Percentiles rank a stretch among this genome's conserved stretches.
Conservation (phyloP, 768 basidiomycete genomes). For the Trametes cubensis region DNA sequence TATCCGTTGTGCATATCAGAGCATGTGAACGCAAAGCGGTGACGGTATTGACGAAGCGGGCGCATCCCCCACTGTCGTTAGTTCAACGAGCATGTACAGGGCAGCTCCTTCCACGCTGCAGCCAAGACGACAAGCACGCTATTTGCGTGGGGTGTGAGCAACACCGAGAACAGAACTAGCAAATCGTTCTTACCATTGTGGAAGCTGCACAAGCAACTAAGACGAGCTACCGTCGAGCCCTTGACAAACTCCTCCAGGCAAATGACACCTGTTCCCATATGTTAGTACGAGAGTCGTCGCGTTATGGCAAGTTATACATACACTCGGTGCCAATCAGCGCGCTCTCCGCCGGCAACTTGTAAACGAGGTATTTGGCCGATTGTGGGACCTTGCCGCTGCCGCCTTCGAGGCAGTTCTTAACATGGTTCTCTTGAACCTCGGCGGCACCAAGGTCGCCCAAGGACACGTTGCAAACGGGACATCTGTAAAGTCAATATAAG, state of each 20-base stretch:
- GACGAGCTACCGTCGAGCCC: slow-evolving; percentile 76
- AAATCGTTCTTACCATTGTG: slow-evolving; percentile 63
- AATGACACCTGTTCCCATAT: slow-evolving; percentile 65
- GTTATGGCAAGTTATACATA: slow-evolving; percentile 39
- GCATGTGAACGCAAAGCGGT: slow-evolving; percentile 2
- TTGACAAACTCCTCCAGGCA: slow-evolving; percentile 84
- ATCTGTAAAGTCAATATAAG: slow-evolving; percentile 47
- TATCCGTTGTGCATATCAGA: slow-evolving; percentile 20
- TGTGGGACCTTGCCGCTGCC: slow-evolving; percentile 59
- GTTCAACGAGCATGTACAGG: slow-evolving; percentile 78
- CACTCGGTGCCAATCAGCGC: slow-evolving; percentile 78
- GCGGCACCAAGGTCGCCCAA: slow-evolving; percentile 67
- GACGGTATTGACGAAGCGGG: not conserved
- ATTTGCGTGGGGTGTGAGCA: slow-evolving; percentile 22
- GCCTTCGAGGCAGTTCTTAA: slow-evolving; percentile 78
- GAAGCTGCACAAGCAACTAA: slow-evolving; percentile 92
- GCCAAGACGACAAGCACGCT: slow-evolving; percentile 87
- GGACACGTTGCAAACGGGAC: slow-evolving; percentile 80
- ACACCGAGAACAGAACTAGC: slow-evolving; percentile 13
- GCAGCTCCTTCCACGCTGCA: slow-evolving; percentile 82
- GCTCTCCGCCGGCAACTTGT: slow-evolving; percentile 73
- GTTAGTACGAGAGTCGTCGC: slow-evolving; percentile 1
- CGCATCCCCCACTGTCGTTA: too few relatives aligned
- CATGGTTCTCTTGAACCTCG: slow-evolving; percentile 74
- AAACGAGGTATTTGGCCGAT: slow-evolving; percentile 78